These are phyloP conservation scores for Chaetothyriales sp. DNA, from an alignment of 2,329 filamentous ascomycete species.

Conservation along the genomic window DNA sequence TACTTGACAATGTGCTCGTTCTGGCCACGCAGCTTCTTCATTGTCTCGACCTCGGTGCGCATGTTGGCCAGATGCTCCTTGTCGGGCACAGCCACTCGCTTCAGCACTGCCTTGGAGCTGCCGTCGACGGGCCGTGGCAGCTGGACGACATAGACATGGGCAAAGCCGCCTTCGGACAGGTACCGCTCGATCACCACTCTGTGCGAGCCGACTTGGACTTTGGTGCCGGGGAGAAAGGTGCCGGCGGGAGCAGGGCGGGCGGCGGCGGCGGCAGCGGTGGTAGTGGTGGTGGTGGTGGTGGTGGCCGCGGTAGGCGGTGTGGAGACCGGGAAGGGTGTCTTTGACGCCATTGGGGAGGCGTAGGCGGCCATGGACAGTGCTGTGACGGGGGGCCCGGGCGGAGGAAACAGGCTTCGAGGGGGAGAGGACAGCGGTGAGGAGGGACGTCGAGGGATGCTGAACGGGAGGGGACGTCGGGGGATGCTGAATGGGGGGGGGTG, in stretches of 20 bases:
- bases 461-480: background rate
- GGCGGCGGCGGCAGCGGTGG: constrained; percentile 16
- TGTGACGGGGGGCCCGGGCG: background rate
- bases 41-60: constrained; percentile 97
- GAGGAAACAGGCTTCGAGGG: background rate
- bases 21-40: constrained; percentile 98
- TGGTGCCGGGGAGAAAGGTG: constrained; percentile 84
- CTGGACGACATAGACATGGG: constrained; percentile 93
- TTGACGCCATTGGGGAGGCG: constrained; percentile 12
- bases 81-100: constrained; percentile 91
- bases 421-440: background rate
- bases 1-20: constrained; percentile 82
- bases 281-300: background rate
- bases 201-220: constrained; percentile 89
- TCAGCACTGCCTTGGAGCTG: constrained; percentile 71
- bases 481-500: too few relatives aligned
- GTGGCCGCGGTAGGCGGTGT: constrained; percentile 21
- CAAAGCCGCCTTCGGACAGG: constrained; percentile 93
- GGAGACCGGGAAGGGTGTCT: constrained; percentile 10
- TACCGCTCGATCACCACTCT: constrained; percentile 93
- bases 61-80: constrained; percentile 89
- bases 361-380: constrained; percentile 15
- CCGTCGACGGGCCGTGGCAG: constrained; percentile 64
- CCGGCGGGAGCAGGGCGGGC: constrained; percentile 45
- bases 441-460: background rate